Evolutionary conservation across 2,329 filamentous ascomycete genomes (phyloP).

Genomic region (Colletotrichum theobromicola): DNA sequence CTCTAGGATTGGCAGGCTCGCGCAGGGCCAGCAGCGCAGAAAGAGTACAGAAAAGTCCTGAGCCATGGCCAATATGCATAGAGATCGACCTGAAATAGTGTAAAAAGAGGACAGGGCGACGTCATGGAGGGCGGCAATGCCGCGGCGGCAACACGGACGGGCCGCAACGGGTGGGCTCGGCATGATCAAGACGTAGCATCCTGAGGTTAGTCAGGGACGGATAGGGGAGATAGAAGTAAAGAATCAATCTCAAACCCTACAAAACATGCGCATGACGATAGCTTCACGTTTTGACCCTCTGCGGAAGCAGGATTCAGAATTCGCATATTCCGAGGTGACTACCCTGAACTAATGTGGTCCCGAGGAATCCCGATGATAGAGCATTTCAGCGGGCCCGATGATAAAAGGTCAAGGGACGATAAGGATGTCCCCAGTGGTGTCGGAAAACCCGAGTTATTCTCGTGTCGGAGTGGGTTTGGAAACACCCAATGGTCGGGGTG

Average conservation of each 20-base stretch:
- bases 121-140: constrained; percentile 1
- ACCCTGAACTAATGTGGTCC: not conserved
- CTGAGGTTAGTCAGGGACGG: not conserved
- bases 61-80: not conserved
- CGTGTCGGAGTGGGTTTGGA: not conserved
- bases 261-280: constrained; percentile 15
- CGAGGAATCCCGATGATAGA: constrained; percentile 9
- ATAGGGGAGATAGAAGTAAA: not conserved
- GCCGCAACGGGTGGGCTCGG: not conserved
- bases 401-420: not conserved
- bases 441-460: constrained; percentile 11
- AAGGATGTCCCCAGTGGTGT: not conserved
- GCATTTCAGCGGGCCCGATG: not conserved
- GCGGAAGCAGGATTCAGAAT: not conserved
- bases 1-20: not conserved
- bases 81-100: not conserved
- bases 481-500: not conserved
- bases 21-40: not conserved
- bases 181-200: constrained; percentile 4
- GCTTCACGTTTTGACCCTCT: constrained; percentile 14
- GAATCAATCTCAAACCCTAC: not conserved
- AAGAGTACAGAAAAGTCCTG: not conserved
- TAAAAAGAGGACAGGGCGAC: constrained; percentile 6
- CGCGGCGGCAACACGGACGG: constrained; percentile 1
- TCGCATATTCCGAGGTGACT: not conserved